Percentiles rank a stretch among this genome's conserved stretches.
These are phyloP conservation scores for Myriosclerotinia duriaeana DNA, from an alignment of 2,329 filamentous ascomycete species.

Conservation along the genomic window DNA sequence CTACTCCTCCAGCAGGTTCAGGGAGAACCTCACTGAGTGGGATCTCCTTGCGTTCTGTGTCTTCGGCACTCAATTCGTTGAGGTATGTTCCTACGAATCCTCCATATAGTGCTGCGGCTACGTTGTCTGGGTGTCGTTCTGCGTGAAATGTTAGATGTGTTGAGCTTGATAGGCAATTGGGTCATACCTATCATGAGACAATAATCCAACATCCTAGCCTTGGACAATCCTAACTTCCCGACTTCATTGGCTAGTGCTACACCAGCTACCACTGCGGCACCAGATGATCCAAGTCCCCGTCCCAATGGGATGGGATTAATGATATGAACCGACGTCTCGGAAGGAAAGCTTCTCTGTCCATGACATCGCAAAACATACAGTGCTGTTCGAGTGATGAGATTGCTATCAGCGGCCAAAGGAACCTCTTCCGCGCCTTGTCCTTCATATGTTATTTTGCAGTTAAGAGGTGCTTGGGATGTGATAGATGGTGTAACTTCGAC, in stretches of 20 bases:
- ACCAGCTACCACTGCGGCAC: slow-evolving; percentile 91
- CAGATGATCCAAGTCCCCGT: slow-evolving; percentile 89
- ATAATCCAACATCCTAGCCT: slow-evolving; percentile 87
- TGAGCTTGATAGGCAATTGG: neutral
- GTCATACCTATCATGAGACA: slow-evolving; percentile 86
- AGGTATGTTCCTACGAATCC: slow-evolving; percentile 97
- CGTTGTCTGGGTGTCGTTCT: slow-evolving; percentile 90
- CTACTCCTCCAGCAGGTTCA: slow-evolving; percentile 82
- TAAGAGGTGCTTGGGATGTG: slow-evolving; percentile 62
- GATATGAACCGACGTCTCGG: slow-evolving; percentile 88
- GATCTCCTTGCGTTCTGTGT: slow-evolving; percentile 88
- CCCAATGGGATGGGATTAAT: slow-evolving; percentile 93
- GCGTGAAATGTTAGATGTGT: slow-evolving; percentile 15
- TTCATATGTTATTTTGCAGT: slow-evolving; percentile 90
- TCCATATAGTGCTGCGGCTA: slow-evolving; percentile 91
- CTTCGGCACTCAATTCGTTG: slow-evolving; percentile 85
- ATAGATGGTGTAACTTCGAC: slow-evolving; percentile 70
- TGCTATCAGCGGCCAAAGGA: slow-evolving; percentile 77
- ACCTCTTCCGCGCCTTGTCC: slow-evolving; percentile 71
- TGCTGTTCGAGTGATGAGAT: slow-evolving; percentile 91
- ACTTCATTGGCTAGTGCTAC: slow-evolving; percentile 91
- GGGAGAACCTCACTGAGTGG: slow-evolving; percentile 92
- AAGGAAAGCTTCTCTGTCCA: slow-evolving; percentile 78
- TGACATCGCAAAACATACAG: slow-evolving; percentile 94
- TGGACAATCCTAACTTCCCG: slow-evolving; percentile 72